Evolutionary conservation across 768 basidiomycete species (phyloP).

Genomic region (Kwoniella dendrophila): DNA sequence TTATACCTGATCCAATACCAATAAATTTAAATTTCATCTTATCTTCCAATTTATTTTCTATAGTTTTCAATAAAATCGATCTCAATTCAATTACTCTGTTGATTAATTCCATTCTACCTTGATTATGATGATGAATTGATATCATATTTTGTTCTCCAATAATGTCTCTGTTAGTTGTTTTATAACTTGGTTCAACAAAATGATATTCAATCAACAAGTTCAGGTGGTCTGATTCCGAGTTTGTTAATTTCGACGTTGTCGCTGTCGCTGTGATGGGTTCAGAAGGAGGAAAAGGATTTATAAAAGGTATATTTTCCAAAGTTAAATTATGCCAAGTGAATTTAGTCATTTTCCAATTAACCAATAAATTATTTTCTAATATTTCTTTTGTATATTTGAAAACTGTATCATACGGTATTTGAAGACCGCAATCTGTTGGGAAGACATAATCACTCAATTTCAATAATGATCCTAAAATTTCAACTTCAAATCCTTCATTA

Average conservation of each 20-base stretch:
- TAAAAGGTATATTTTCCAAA: background rate
- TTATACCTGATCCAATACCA: background rate
- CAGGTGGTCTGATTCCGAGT: no score
- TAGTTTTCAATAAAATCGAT: background rate
- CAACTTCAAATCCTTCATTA: constrained; percentile 2
- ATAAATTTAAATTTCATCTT: constrained; percentile 2
- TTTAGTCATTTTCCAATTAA: background rate
- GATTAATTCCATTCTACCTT: background rate
- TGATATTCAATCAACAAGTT: background rate
- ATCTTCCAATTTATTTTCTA: background rate
- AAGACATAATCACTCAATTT: background rate
- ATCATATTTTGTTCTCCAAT: background rate
- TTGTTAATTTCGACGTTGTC: no score
- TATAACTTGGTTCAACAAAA: background rate
- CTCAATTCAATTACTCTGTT: background rate
- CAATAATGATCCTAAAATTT: background rate
- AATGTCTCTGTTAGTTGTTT: background rate
- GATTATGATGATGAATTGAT: background rate
- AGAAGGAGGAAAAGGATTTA: no score
- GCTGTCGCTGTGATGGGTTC: no score
- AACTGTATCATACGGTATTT: background rate
- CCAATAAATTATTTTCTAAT: background rate
- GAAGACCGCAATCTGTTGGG: no score
- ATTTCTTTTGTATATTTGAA: background rate
- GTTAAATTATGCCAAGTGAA: background rate